These are phyloP conservation scores for Xylaria polymorpha DNA, from an alignment of 2,329 filamentous ascomycete species.

Conservation along the genomic window DNA sequence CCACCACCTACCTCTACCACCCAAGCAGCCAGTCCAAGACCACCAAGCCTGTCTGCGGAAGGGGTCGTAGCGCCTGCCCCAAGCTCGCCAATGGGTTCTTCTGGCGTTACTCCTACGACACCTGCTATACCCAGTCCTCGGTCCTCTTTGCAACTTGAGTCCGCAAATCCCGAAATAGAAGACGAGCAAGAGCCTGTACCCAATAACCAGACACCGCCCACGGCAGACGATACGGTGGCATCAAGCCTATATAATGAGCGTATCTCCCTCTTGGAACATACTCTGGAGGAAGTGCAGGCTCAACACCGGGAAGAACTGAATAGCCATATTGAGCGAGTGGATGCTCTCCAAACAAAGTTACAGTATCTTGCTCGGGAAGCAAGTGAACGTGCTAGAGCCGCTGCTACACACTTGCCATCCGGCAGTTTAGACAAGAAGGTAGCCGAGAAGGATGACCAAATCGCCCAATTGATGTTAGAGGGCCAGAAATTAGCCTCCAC, in stretches of 20 bases:
- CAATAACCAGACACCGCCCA: background rate
- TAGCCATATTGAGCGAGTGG: constrained; percentile 86
- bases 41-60: constrained; percentile 42
- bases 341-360: constrained; percentile 90
- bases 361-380: constrained; percentile 87
- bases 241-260: constrained; percentile 55
- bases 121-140: constrained; percentile 31
- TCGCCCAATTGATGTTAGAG: constrained; percentile 90
- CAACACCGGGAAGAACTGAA: constrained; percentile 85
- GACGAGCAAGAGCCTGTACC: constrained; percentile 7
- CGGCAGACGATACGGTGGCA: constrained; percentile 30
- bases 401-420: constrained; percentile 68
- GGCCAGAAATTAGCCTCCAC: constrained; percentile 87
- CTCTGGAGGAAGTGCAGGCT: constrained; percentile 54
- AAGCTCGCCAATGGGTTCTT: constrained; percentile 3
- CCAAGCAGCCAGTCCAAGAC: constrained; percentile 36
- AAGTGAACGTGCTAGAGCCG: constrained; percentile 77
- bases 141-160: constrained; percentile 39
- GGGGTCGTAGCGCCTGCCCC: constrained; percentile 20
- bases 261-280: constrained; percentile 53
- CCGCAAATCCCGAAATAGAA: constrained; percentile 8
- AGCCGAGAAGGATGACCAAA: constrained; percentile 89
- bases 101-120: constrained; percentile 5
- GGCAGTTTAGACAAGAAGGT: constrained; percentile 81
- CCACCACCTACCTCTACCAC: constrained; percentile 14